Percentiles rank a stretch among this genome's conserved stretches.
These are phyloP conservation scores for Trichoderma atrobrunneum DNA, from an alignment of 2,329 filamentous ascomycete species.

Conservation along the genomic window DNA sequence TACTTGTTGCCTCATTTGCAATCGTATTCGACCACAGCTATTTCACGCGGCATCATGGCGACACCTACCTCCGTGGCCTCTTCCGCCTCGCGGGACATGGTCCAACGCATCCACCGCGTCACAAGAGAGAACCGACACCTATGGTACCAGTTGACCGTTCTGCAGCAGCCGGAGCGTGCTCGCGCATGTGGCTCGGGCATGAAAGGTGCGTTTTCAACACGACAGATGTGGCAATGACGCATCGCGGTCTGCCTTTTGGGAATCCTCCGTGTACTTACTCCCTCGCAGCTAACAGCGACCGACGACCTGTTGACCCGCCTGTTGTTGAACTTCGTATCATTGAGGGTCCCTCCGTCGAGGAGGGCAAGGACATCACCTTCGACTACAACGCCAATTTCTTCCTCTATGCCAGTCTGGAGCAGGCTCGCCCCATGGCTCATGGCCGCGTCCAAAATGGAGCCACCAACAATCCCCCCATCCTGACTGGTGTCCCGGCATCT, in stretches of 20 bases:
- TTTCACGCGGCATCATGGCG: conserved; percentile 31
- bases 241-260: not conserved
- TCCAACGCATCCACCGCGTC: conserved; percentile 46
- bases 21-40: not conserved
- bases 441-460: conserved; percentile 67
- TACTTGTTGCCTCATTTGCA: conserved; percentile 6
- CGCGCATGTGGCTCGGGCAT: conserved; percentile 92
- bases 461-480: conserved; percentile 73
- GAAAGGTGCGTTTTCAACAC: conserved; percentile 68
- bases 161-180: conserved; percentile 92
- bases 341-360: conserved; percentile 63
- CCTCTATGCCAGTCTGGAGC: conserved; percentile 87
- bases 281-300: conserved; percentile 54
- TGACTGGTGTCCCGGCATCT: conserved; percentile 91
- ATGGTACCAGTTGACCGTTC: conserved; percentile 78
- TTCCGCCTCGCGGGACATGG: conserved; percentile 34
- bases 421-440: conserved; percentile 77
- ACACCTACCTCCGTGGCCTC: conserved; percentile 33
- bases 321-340: conserved; percentile 88
- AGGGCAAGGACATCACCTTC: conserved; percentile 74
- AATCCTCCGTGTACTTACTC: conserved; percentile 21
- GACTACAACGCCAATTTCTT: conserved; percentile 97
- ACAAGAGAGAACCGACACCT: conserved; percentile 75
- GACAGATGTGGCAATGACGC: not conserved
- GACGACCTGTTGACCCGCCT: conserved; percentile 88